Evolutionary conservation across 257 asterid species (phyloP), one percentile per base, ranked within the genome.

Genomic region (Penstemon barbatus): DNA sequence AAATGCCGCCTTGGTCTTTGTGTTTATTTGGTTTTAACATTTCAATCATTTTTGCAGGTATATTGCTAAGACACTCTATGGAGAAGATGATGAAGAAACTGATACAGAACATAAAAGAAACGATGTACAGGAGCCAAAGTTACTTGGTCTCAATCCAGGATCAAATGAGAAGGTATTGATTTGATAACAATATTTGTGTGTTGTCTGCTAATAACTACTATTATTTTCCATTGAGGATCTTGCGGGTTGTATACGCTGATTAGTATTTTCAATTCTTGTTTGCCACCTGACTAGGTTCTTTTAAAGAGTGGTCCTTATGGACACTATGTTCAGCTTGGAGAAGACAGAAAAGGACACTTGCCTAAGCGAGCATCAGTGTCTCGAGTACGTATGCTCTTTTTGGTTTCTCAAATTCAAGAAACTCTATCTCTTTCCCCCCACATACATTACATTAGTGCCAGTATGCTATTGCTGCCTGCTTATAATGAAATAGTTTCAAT

Each of bases 261-360:
- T 75, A 39, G 53, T 66, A 42, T 33, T 66, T 72, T 13, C 64
- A 60, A 68, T 10, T 75, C 63, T 60, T 49, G 58, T 53, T 74
- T 52, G 41, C 48, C 41, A 61, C 51, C 50, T 57, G 54, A 13
- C 4, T 36, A 93, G 97, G 83, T 93, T 80, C 85, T 90, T 61
- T 65, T 93, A 74, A 93, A 90, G 94, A 66, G 65, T 60, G 97
- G 99, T 61, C 97, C 97, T 8, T 93, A 82, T 75, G 96, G 97
- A 78, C 43, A 75, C 82, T 93, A 93, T 69, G 84, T 90, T 74
- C 99, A 93, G 85, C 88, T 90, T 63, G 99, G 99, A 76, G 96
- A 93, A 75, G 97, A 93, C 78, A 87, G 88, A 71, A 79, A 82
- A 71, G 96, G 98, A 54, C 81, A 79, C 70, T 42, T 69, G 46